Base-by-base conservation (phyloP, 345 rosid species). In the Kernera saxatilis region DNA sequence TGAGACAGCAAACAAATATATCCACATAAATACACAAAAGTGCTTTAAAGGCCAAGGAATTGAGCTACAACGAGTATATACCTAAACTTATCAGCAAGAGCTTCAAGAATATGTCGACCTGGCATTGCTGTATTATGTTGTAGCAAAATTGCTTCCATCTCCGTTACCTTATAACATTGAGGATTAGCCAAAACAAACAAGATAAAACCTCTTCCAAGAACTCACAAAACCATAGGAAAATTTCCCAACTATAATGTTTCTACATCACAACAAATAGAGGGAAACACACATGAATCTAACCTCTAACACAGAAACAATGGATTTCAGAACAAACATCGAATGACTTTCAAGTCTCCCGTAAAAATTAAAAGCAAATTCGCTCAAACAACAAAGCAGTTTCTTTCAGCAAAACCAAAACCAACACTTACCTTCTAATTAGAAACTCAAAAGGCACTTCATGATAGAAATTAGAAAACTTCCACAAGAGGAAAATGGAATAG, bases 71-170 rank as follows among this genome's bases (percentile, higher is more conserved):
- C 19, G 51, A 60, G 71, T 22, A 45, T 70, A 59, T 54, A 92
- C 99, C 98, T 95, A 81, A 92, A 95, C 79, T 85, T 92, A 25
- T 89, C 97, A 9, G 99, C 96, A 71, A 92, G 88, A 77, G 78
- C 82, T 49, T 83, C 84, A 51, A 95, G 91, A 79, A 92, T 69
- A 41, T 92, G 86, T 67, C 86, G 86, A 60, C 80, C 67, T 26
- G 97, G 98, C 96, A 95, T 89, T 55, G 74, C 64, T 76, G 85
- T 85, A 30, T 87, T 71, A 80, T 95, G 89, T 67, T 87, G 90
- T 81, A 79, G 89, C 85, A 95, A 71, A 71, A 95, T 82, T 67
- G 81, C 76, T 69, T 95, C 99, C 99, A 95, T 92, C 88, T 92
- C 99, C n/a, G 73, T 66, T 32, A 92, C 99, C 99, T 92, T 72